Evolutionary conservation across 805 yeast genomes (phyloP), one percentile per base, ranked within the genome.

Genomic region (Wickerhamomyces chaumierensis): DNA sequence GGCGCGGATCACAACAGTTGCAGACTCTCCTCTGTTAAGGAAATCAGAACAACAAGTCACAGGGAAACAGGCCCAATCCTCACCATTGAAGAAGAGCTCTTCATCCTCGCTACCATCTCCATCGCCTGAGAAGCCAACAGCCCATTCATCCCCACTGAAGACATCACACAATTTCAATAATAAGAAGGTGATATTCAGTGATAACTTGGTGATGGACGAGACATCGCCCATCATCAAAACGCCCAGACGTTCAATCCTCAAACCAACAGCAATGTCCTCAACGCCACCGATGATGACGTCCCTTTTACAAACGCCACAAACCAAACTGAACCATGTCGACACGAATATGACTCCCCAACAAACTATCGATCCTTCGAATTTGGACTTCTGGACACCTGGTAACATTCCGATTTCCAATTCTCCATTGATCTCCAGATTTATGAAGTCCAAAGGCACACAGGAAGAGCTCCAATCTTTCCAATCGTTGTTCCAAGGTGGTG

Each of bases 331-430:
- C 2, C 16, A 23, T n/a, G n/a, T n/a, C n/a, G n/a, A n/a, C n/a
- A 37, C 41, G 19, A 25, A 25, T 13, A 25, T 8, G 4, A 25
- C 14, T 9, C 5, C 12, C 4, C 14, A 14, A 13, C 5, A 5
- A 8, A 4, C 14, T 13, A 4, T 7, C 12, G 29, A 25, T 25
- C 41, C 44, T 9, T 18, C 39, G 4, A 35, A 27, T 8, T 16
- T 28, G 4, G 52, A 48, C 5, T 53, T 46, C 32, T 53, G 58
- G 58, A 29, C 47, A 12, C 48, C 49, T 3, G 58, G 58, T 9
- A 46, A 48, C 18, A 52, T 53, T 18, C 52, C 51, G 4, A 36
- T 40, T n/a, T 15, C 46, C 20, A 29, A 20, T 13, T 38, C 37
- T 6, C 32, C 14, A n/a, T 27, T 13, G 9, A 21, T 25, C 29